Conservation (phyloP, 768 basidiomycete species). For the Lyophyllum semitale region DNA sequence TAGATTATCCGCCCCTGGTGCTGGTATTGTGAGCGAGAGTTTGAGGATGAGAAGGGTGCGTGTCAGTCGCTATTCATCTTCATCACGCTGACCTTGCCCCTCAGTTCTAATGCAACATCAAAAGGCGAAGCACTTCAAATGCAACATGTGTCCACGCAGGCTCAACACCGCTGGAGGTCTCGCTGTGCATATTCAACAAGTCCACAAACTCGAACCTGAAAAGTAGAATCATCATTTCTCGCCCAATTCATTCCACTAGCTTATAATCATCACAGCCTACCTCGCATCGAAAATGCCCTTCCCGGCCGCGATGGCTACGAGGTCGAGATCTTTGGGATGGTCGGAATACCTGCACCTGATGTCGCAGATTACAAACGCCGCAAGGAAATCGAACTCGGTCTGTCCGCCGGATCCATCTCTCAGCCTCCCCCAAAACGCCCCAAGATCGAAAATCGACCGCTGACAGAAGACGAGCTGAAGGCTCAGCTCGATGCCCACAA, state of each 20-base stretch:
- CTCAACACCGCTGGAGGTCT: slow-evolving; percentile 97
- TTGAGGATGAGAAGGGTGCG: slow-evolving; percentile 97
- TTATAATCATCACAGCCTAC: slow-evolving; percentile 45
- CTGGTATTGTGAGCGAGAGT: slow-evolving; percentile 99
- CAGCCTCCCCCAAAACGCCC: slow-evolving; percentile 82
- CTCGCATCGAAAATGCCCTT: slow-evolving; percentile 94
- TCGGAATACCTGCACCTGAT: slow-evolving; percentile 93
- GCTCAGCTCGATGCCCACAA: slow-evolving; percentile 89
- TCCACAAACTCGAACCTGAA: slow-evolving; percentile 98
- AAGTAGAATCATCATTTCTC: slow-evolving; percentile 47
- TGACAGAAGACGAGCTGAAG: slow-evolving; percentile 83
- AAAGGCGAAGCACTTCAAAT: slow-evolving; percentile 99
- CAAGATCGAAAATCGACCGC: slow-evolving; percentile 72
- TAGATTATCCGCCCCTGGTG: slow-evolving; percentile 92
- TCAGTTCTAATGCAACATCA: slow-evolving; percentile 98
- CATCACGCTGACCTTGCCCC: slow-evolving; percentile 1
- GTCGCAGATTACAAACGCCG: slow-evolving; percentile 94
- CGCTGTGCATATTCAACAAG: slow-evolving; percentile 97
- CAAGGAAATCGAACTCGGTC: slow-evolving; percentile 92
- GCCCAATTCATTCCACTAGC: background rate
- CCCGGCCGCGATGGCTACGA: slow-evolving; percentile 97
- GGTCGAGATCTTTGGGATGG: slow-evolving; percentile 99
- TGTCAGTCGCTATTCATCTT: slow-evolving; percentile 6
- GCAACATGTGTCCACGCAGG: slow-evolving; percentile 91
- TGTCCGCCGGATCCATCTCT: slow-evolving; percentile 78